These are phyloP conservation scores for Secale cereale DNA, from an alignment of 176 grass and related monocot species.

Conservation along the genomic window DNA sequence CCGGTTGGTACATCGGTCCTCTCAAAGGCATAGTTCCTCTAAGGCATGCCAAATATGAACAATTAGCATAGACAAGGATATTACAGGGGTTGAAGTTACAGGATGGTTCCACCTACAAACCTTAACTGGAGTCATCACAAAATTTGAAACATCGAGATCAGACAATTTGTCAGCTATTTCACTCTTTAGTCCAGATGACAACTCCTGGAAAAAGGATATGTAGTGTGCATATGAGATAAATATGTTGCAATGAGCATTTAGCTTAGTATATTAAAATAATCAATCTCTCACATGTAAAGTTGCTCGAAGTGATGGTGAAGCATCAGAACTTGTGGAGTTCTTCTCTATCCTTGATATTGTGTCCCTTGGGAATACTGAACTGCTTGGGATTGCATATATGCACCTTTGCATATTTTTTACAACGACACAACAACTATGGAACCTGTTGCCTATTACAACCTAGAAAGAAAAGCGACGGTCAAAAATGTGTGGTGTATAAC, in stretches of 20 bases:
- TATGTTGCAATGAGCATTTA: background rate
- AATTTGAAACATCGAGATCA: slow-evolving; percentile 84
- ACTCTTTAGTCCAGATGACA: slow-evolving; percentile 75
- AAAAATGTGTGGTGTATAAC: background rate
- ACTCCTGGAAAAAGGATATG: slow-evolving; percentile 57
- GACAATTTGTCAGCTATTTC: slow-evolving; percentile 83
- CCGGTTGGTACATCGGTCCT: slow-evolving; percentile 71
- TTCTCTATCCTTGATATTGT: slow-evolving; percentile 41
- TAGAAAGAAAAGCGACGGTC: slow-evolving; percentile 32
- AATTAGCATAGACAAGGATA: background rate
- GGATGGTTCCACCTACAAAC: slow-evolving; percentile 35
- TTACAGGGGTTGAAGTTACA: background rate
- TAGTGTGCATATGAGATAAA: slow-evolving; percentile 16
- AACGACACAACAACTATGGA: slow-evolving; percentile 82
- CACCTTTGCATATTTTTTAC: slow-evolving; percentile 96
- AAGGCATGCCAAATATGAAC: slow-evolving; percentile 28
- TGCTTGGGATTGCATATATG: slow-evolving; percentile 85
- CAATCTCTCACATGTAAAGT: slow-evolving; percentile 64
- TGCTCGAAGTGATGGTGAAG: slow-evolving; percentile 50
- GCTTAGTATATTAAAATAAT: slow-evolving; percentile 26
- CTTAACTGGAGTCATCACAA: slow-evolving; percentile 90
- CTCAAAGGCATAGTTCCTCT: slow-evolving; percentile 99
- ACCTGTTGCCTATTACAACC: slow-evolving; percentile 70
- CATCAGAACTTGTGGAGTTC: slow-evolving; percentile 45
- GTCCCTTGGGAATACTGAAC: slow-evolving; percentile 62